Evolutionary conservation across 2,329 filamentous ascomycete genomes (phyloP).

Genomic region (Xylariales sp.): DNA sequence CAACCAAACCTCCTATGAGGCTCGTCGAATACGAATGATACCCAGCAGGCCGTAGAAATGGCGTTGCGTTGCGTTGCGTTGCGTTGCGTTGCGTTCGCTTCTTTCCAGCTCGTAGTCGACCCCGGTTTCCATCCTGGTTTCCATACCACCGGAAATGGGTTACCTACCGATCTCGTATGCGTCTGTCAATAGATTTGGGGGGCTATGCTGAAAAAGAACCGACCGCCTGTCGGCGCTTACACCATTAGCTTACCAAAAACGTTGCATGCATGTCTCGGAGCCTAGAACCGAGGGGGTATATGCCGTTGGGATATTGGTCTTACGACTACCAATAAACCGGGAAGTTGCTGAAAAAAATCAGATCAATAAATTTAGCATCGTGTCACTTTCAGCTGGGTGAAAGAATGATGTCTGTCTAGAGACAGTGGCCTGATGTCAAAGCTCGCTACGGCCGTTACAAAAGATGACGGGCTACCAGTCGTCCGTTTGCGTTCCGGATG

Average conservation of each 20-base stretch:
- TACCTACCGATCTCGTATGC: conserved; percentile 1
- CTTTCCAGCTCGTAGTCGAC: neutral
- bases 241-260: neutral
- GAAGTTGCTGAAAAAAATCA: neutral
- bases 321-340: neutral
- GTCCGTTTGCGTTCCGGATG: neutral
- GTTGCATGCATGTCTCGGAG: conserved; percentile 8
- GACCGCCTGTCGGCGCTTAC: conserved; percentile 12
- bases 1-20: neutral
- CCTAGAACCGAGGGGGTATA: conserved; percentile 17
- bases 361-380: conserved; percentile 2
- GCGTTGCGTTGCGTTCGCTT: neutral
- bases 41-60: neutral
- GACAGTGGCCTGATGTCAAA: conserved; percentile 5
- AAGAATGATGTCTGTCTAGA: neutral
- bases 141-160: neutral
- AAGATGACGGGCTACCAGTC: neutral
- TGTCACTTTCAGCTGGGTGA: neutral
- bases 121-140: neutral
- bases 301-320: conserved; percentile 9
- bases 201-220: conserved; percentile 24
- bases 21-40: neutral
- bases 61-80: neutral
- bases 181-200: conserved; percentile 23
- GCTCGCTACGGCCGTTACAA: neutral